These are phyloP conservation scores for Mrakia blollopis DNA, from an alignment of 768 basidiomycete species.

Conservation along the genomic window DNA sequence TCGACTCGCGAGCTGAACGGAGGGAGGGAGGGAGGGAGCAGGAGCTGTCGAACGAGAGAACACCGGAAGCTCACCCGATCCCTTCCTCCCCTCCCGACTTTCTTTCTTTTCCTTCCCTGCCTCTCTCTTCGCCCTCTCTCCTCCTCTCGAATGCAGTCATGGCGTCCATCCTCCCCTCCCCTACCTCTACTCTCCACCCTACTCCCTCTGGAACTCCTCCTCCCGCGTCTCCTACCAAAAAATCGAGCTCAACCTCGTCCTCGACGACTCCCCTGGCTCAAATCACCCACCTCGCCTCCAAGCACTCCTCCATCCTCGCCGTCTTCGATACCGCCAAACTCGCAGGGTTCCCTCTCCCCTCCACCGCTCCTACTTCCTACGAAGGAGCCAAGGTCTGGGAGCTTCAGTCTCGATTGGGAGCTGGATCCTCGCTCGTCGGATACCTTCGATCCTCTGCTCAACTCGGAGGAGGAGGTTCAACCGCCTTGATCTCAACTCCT, in stretches of 20 bases:
- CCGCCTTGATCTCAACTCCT: conserved; percentile 63
- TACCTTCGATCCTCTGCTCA: conserved; percentile 34
- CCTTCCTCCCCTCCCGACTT: background rate
- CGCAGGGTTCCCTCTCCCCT: conserved; percentile 31
- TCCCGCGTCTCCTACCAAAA: conserved; percentile 52
- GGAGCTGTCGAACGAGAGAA: too few species aligned
- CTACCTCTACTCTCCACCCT: background rate
- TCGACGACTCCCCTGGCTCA: conserved; percentile 19
- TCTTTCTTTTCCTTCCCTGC: background rate
- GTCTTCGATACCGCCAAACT: conserved; percentile 33
- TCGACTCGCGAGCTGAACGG: too few species aligned
- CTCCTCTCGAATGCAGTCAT: background rate
- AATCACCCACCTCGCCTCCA: conserved; percentile 19
- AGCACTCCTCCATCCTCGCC: conserved; percentile 25
- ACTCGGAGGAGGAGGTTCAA: conserved; percentile 35
- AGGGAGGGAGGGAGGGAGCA: too few species aligned
- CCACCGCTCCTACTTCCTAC: conserved; percentile 1
- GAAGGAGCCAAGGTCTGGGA: conserved; percentile 50
- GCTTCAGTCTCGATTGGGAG: conserved; percentile 77
- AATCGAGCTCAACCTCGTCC: background rate
- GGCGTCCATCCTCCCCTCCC: background rate
- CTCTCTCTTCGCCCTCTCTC: background rate
- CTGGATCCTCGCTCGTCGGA: conserved; percentile 73
- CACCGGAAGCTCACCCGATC: conserved; percentile 1
- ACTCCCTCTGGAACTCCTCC: conserved; percentile 52